Conservation (phyloP, 495 filamentous ascomycete species). For the Hamigera avellanea region DNA sequence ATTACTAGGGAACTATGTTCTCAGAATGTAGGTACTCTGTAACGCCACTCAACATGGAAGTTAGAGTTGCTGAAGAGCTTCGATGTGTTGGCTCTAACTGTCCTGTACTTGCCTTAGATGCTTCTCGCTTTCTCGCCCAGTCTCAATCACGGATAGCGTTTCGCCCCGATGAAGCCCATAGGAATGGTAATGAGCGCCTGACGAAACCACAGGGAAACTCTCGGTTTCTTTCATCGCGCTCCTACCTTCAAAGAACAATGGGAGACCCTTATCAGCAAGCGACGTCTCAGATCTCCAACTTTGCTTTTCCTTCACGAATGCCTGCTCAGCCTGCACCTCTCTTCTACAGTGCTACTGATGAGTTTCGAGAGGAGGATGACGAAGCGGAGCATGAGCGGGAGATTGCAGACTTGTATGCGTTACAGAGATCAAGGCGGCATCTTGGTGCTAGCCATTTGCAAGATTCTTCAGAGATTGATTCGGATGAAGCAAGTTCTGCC, state of each 20-base stretch:
- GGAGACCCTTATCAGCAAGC: slow-evolving; percentile 64
- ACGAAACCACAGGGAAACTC: slow-evolving; percentile 29
- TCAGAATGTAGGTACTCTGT: slow-evolving; percentile 73
- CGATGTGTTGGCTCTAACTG: neutral
- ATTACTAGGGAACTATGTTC: slow-evolving; percentile 55
- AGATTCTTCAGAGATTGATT: slow-evolving; percentile 71
- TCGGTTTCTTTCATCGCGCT: slow-evolving; percentile 35
- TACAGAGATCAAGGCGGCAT: slow-evolving; percentile 78
- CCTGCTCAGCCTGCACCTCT: slow-evolving; percentile 66
- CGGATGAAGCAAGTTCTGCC: slow-evolving; percentile 49
- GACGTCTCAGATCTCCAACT: slow-evolving; percentile 57
- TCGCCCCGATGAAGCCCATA: slow-evolving; percentile 46
- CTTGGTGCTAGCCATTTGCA: slow-evolving; percentile 70
- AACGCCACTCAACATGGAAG: too few species aligned
- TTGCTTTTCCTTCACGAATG: slow-evolving; percentile 68
- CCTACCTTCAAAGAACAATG: slow-evolving; percentile 37
- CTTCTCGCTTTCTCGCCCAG: slow-evolving; percentile 92
- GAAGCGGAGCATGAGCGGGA: slow-evolving; percentile 86
- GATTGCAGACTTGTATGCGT: slow-evolving; percentile 81
- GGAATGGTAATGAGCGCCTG: slow-evolving; percentile 37
- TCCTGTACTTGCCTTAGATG: slow-evolving; percentile 47
- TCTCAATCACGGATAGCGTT: slow-evolving; percentile 79
- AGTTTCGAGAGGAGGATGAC: slow-evolving; percentile 80
- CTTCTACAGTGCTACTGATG: slow-evolving; percentile 79
- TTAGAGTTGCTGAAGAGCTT: too few species aligned